phyloP scores from a whole-genome alignment of 352 stramenopile species.

The Phytophthora quininea region DNA sequence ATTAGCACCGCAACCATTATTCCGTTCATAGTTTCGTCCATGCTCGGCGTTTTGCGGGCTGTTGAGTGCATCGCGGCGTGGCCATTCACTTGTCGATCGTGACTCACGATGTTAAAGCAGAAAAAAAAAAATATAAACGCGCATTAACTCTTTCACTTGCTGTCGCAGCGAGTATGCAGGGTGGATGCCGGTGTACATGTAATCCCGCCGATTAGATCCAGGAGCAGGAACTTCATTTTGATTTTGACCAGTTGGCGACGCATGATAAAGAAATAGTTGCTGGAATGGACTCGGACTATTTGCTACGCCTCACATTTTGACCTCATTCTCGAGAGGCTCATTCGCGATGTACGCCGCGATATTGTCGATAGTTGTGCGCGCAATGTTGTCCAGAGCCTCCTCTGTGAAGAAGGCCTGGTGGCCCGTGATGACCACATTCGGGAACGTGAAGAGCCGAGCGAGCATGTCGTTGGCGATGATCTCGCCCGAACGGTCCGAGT shows the following conservation, averaged over 20 bases:
- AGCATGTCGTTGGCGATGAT: constrained; percentile 62
- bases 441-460: constrained; percentile 64
- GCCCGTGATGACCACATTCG: constrained; percentile 71
- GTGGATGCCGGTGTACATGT: constrained; percentile 44
- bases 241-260: too few species aligned
- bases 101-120: background rate
- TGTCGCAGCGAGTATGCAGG: background rate
- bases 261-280: too few species aligned
- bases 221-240: background rate
- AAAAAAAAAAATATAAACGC: constrained; percentile 1
- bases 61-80: too few species aligned
- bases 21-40: too few species aligned
- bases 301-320: constrained; percentile 3
- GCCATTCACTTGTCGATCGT: too few species aligned
- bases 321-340: constrained; percentile 10
- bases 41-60: too few species aligned
- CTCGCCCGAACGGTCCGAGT: constrained; percentile 60
- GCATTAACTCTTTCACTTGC: background rate
- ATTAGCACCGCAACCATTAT: too few species aligned
- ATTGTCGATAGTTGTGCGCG: constrained; percentile 66
- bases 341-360: constrained; percentile 45
- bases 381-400: constrained; percentile 64
- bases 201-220: constrained; percentile 1
- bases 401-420: constrained; percentile 76
- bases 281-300: background rate